These are phyloP conservation scores for Ogataea henricii DNA, from an alignment of 805 yeast species.

Conservation along the genomic window DNA sequence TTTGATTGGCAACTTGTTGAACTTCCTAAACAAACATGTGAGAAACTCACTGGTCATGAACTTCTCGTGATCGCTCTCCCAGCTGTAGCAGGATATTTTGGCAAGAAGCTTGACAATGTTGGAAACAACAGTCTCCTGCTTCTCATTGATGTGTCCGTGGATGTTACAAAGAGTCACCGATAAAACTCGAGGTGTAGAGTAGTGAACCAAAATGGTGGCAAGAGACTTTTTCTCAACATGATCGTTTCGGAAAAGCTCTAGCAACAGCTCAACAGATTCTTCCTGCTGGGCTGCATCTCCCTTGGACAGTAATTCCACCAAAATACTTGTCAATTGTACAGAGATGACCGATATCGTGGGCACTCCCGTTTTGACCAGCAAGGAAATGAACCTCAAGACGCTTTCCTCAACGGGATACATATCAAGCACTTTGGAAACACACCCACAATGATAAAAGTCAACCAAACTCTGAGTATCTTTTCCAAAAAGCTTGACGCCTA, in stretches of 20 bases:
- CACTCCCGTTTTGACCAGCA: conserved; percentile 13
- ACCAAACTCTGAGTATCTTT: conserved; percentile 15
- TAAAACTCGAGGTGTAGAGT: conserved; percentile 11
- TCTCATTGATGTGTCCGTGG: conserved; percentile 18
- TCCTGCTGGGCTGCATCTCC: conserved; percentile 15
- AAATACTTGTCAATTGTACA: conserved; percentile 9
- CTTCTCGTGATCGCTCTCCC: conserved; percentile 9
- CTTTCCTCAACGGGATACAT: conserved; percentile 12
- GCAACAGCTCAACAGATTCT: conserved; percentile 12
- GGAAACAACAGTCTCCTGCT: conserved; percentile 10
- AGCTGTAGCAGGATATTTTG: conserved; percentile 17
- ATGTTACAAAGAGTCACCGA: conserved; percentile 14
- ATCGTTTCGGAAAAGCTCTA: conserved; percentile 17
- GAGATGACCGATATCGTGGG: conserved; percentile 15
- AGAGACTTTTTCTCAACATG: conserved; percentile 14
- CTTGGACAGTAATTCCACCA: conserved; percentile 9
- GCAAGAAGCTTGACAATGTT: conserved; percentile 14
- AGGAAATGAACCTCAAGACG: conserved; percentile 9
- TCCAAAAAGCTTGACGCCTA: conserved; percentile 17
- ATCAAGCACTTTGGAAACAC: conserved; percentile 12
- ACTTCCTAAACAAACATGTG: conserved; percentile 17
- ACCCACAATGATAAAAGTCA: conserved; percentile 22
- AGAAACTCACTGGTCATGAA: conserved; percentile 20
- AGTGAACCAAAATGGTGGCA: conserved; percentile 11
- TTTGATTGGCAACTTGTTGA: conserved; percentile 15